Base-by-base conservation (phyloP, 2,329 filamentous ascomycete species). In the Bipolaris victoriae region DNA sequence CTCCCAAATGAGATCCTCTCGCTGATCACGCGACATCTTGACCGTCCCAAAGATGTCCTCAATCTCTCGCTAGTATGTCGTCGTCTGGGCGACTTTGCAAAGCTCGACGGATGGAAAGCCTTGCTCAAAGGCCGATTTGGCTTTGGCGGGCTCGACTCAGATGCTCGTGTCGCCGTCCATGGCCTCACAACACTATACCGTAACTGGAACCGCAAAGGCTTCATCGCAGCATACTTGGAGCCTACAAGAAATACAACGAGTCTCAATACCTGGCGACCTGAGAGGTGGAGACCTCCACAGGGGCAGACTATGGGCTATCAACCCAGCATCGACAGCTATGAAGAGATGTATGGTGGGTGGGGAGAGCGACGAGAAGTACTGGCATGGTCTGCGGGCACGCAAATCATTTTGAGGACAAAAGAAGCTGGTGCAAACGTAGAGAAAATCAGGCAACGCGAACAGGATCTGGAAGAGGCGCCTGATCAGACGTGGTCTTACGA, bases 381-480 rank as follows among this genome's bases (percentile, higher is more conserved):
- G 7, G 83, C 81, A 2, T 87, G 84, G 81, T 85, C 85, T 50
- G 86, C 86, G 11, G 86, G 84, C 1, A 82, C 86, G 2, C 80
- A 85, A 55, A 68, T 89, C 9, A 73, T 83, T 4, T 60, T 86
- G 55, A 77, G 83, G 18, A 75, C 80, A 10, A 82, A 80, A 63
- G 75, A 81, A 52, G 78, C 78, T 22, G 80, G 78, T 1, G 52
- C 59, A 3, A 64, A 62, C 11, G 53, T 60, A 2, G 55, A 54
- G 51, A 65, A 49, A 52, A 57, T 60, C 46, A 73, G 72, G 55
- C 58, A 71, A 49, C 65, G 64, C 5, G 54, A 55, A 16, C 52
- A 62, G 3, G 18, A 39, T 2, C 15, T 37, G 2, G 55, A 54
- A 1, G 45, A 54, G 20, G 33, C 59, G 56, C 11, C 60, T 36